Conservation (phyloP, 352 stramenopile genomes). For the Phytophthora chlamydospora region DNA sequence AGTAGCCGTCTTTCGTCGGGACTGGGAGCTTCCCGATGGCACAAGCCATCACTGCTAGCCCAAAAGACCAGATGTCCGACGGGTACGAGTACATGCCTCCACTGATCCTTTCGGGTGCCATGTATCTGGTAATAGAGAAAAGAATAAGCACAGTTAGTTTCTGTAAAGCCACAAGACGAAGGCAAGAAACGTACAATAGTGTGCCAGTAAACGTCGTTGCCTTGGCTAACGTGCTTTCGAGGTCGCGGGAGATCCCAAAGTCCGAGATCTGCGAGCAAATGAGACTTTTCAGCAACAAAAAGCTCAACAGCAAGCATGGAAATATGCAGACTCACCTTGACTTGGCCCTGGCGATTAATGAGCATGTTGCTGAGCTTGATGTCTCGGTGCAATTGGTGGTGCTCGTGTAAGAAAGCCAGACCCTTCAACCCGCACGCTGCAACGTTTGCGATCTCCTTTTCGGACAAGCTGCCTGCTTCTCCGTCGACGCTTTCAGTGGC, state of each 20-base stretch:
- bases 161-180: slow-evolving; percentile 2
- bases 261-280: slow-evolving; percentile 67
- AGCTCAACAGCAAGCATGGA: background rate
- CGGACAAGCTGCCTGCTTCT: slow-evolving; percentile 43
- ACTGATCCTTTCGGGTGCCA: slow-evolving; percentile 93
- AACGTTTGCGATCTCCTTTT: slow-evolving; percentile 85
- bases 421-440: slow-evolving; percentile 80
- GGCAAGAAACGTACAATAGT: slow-evolving; percentile 61
- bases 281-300: background rate
- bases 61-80: slow-evolving; percentile 88
- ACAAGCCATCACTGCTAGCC: slow-evolving; percentile 82
- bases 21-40: slow-evolving; percentile 89
- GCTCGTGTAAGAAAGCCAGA: slow-evolving; percentile 88
- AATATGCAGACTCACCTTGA: slow-evolving; percentile 52
- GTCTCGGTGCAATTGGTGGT: slow-evolving; percentile 92
- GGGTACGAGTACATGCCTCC: slow-evolving; percentile 90
- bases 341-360: slow-evolving; percentile 80
- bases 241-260: slow-evolving; percentile 83
- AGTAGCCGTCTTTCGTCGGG: slow-evolving; percentile 86
- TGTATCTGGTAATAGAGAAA: slow-evolving; percentile 65
- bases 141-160: background rate
- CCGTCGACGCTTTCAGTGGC: slow-evolving; percentile 12
- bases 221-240: slow-evolving; percentile 87
- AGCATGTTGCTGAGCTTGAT: slow-evolving; percentile 97
- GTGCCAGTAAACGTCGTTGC: slow-evolving; percentile 92